Evolutionary conservation across 495 filamentous ascomycete genomes (phyloP).

Genomic region (Platismatia glauca): DNA sequence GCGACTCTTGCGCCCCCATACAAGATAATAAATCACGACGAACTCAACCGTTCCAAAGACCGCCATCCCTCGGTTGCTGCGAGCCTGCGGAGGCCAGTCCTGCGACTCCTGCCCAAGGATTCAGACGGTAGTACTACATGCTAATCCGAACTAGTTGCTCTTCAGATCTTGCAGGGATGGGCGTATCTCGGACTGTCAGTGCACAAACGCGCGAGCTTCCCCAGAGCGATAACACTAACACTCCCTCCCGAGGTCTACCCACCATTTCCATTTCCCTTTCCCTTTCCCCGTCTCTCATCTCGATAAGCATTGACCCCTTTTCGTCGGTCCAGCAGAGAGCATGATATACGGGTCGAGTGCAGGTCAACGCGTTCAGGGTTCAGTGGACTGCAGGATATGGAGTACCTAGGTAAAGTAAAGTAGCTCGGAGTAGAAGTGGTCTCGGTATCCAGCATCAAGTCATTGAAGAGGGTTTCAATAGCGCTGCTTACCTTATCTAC

Average conservation of each 20-base stretch:
- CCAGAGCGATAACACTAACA: neutral
- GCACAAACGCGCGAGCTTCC: neutral
- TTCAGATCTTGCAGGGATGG: slow-evolving; percentile 14
- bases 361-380: neutral
- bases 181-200: slow-evolving; percentile 6
- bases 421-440: neutral
- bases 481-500: slow-evolving; percentile 13
- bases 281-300: neutral
- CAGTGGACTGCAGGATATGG: neutral
- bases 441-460: neutral
- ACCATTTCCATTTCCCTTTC: too few relatives aligned
- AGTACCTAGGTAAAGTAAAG: neutral
- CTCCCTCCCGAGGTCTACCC: too few relatives aligned
- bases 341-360: neutral
- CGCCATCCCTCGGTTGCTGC: slow-evolving; percentile 8
- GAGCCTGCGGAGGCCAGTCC: slow-evolving; percentile 1
- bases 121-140: neutral
- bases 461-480: slow-evolving; percentile 12
- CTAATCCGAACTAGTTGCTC: slow-evolving; percentile 1
- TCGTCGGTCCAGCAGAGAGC: neutral
- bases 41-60: neutral
- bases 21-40: neutral
- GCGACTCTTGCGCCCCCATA: neutral
- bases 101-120: neutral
- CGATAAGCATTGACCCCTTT: too few relatives aligned